Percentiles rank a stretch among this genome's conserved stretches.
Evolutionary conservation across 2,329 filamentous ascomycete species (phyloP).

Genomic region (Neoscytalidium dimidiatum): DNA sequence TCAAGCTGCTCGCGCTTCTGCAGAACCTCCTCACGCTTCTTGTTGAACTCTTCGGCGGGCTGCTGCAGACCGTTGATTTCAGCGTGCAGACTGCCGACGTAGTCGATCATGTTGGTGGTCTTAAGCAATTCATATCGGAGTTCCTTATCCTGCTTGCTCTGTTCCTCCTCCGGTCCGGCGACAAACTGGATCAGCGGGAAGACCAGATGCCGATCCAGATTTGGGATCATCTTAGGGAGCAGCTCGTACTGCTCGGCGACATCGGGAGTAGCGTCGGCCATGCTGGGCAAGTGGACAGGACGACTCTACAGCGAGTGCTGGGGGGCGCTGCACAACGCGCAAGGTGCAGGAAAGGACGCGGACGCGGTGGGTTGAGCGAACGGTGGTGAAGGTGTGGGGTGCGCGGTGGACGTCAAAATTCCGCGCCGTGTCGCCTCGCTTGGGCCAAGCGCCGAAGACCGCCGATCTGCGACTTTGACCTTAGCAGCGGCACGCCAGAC

Average conservation of each 20-base stretch:
- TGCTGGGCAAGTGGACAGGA: constrained; percentile 26
- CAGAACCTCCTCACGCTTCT: constrained; percentile 88
- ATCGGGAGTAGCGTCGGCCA: constrained; percentile 45
- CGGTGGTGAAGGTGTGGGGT: constrained; percentile 17
- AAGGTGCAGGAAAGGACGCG: not conserved
- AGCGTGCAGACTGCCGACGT: constrained; percentile 87
- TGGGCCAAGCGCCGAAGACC: constrained; percentile 11
- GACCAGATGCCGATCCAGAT: constrained; percentile 94
- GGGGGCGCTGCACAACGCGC: constrained; percentile 17
- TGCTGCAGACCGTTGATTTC: constrained; percentile 81
- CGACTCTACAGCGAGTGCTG: not conserved
- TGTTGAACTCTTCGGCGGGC: constrained; percentile 79
- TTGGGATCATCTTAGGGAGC: constrained; percentile 83
- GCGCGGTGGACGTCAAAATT: constrained; percentile 17
- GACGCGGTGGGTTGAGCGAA: constrained; percentile 22
- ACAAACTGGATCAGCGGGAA: constrained; percentile 95
- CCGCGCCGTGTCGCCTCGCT: constrained; percentile 21
- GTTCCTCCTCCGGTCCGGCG: constrained; percentile 77
- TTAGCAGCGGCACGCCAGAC: not conserved
- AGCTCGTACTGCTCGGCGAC: constrained; percentile 75
- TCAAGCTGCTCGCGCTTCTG: constrained; percentile 79
- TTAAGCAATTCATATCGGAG: constrained; percentile 93
- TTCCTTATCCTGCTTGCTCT: constrained; percentile 71
- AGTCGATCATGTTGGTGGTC: constrained; percentile 99
- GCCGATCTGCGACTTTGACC: not conserved